Evolutionary conservation across 805 yeast genomes (phyloP), one percentile per base, ranked within the genome.

Genomic region (Jamesozyma piceae): DNA sequence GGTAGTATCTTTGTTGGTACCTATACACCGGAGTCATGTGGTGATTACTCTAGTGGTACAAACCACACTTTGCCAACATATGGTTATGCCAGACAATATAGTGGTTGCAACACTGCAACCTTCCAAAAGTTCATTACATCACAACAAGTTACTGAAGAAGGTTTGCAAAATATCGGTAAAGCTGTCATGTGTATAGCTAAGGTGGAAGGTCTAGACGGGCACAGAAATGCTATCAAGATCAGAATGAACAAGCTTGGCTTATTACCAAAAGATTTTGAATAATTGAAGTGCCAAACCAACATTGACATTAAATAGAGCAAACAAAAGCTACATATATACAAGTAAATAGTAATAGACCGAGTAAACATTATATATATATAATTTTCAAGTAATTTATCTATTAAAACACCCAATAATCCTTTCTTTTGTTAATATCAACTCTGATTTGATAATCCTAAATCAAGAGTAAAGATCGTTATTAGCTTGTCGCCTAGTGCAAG

Each of bases 61-160:
- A 92, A 92, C 73, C 99, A 92, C 68, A 92, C 99, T 0, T 74
- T 92, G 55, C 99, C 99, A 45, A 92, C 99, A 0, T 92, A 92
- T 60, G 99, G 99, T 39, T 92, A 90, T 59, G 97, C 99, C 35
- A 82, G 88, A 68, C 94, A 87, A 75, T 92, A 92, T 68, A 81
- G 94, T 51, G 99, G 99, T 48, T 97, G 89, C 43, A 92, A 92
- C 69, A 92, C 97, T 20, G 80, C 88, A 39, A 88, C 97, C 0
- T 92, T 86, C 78, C 94, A 85, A 65, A 92, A 92, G 66, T 88
- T 84, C 67, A 82, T 92, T 57, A 92, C 99, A 10, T 75, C 95
- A 24, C 99, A 92, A 69, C 86, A 82, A 57, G 86, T 92, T 29
- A 81, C 88, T 1, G 78, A 82, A 43, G 75, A 80, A 62, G 99